Percentiles rank a stretch among this genome's conserved stretches.
phyloP scores from a whole-genome alignment of 148 eudicot species.

The Diospyros lotus region DNA sequence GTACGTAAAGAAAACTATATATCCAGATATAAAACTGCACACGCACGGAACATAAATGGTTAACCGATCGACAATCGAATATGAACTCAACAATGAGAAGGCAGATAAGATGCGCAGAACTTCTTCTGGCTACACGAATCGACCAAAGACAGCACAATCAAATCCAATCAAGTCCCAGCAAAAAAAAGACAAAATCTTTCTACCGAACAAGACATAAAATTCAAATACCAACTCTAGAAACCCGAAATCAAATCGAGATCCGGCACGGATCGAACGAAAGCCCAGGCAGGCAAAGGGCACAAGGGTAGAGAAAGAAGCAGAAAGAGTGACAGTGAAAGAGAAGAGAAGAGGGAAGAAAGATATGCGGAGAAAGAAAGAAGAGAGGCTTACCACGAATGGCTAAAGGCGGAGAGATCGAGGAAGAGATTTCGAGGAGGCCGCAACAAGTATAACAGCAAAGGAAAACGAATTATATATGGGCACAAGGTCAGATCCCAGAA shows the following conservation, averaged over 20 bases:
- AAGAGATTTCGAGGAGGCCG: conserved; percentile 6
- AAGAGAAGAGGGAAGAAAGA: not conserved
- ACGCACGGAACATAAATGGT: not conserved
- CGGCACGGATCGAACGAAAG: conserved; percentile 1
- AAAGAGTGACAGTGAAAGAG: not conserved
- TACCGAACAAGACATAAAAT: not conserved
- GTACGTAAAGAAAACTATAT: not conserved
- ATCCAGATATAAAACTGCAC: not conserved
- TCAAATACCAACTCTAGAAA: not conserved
- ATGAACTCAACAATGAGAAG: not conserved
- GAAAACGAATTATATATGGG: not conserved
- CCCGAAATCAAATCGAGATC: conserved; percentile 12
- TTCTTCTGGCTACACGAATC: not conserved
- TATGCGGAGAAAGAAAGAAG: not conserved
- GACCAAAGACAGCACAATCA: not conserved
- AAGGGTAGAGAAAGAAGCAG: not conserved
- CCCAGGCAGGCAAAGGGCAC: not conserved
- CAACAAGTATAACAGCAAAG: not conserved
- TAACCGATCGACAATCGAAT: not conserved
- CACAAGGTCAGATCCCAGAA: conserved; percentile 13
- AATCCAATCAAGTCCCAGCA: not conserved
- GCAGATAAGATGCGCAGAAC: not conserved
- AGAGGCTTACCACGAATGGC: not conserved
- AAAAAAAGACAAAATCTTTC: conserved; percentile 12
- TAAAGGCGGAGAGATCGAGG: conserved; percentile 7